These are phyloP conservation scores for Leishmania guyanensis DNA, from an alignment of 208 protist species.

Conservation along the genomic window DNA sequence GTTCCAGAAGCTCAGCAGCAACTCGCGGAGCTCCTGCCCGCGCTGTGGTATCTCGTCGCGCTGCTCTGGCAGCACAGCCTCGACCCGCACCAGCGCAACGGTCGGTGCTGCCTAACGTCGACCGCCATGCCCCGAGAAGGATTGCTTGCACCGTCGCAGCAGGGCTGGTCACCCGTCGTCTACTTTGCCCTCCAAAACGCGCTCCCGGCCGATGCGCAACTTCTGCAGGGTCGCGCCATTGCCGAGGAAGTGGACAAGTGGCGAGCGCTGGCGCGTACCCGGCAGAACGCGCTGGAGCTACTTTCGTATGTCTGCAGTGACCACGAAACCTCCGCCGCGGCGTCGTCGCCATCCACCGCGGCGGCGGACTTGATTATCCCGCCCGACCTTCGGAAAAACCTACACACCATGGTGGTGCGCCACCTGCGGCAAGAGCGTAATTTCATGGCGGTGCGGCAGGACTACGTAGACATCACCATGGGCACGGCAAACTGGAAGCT, in stretches of 20 bases:
- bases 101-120: background rate
- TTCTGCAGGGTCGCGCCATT: conserved; percentile 33
- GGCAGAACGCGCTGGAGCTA: conserved; percentile 55
- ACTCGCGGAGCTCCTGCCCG: conserved; percentile 27
- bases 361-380: conserved; percentile 33
- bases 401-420: conserved; percentile 41
- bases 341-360: background rate
- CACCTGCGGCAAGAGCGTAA: conserved; percentile 43
- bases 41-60: conserved; percentile 52
- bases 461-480: conserved; percentile 75
- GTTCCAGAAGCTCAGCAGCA: conserved; percentile 11
- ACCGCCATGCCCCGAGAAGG: background rate
- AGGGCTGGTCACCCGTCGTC: conserved; percentile 50
- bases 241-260: conserved; percentile 48
- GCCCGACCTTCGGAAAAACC: conserved; percentile 30
- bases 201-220: conserved; percentile 40
- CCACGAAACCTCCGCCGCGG: conserved; percentile 16
- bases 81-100: conserved; percentile 1
- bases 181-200: conserved; percentile 53
- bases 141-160: conserved; percentile 15
- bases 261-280: conserved; percentile 40
- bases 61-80: conserved; percentile 40
- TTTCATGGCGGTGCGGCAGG: conserved; percentile 51
- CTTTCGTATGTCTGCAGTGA: conserved; percentile 59
- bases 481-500: conserved; percentile 87